Percentiles rank a stretch among this genome's conserved stretches.
phyloP scores from a whole-genome alignment of 192 early-diverging fungal species.

The Chytriomyces sp. region DNA sequence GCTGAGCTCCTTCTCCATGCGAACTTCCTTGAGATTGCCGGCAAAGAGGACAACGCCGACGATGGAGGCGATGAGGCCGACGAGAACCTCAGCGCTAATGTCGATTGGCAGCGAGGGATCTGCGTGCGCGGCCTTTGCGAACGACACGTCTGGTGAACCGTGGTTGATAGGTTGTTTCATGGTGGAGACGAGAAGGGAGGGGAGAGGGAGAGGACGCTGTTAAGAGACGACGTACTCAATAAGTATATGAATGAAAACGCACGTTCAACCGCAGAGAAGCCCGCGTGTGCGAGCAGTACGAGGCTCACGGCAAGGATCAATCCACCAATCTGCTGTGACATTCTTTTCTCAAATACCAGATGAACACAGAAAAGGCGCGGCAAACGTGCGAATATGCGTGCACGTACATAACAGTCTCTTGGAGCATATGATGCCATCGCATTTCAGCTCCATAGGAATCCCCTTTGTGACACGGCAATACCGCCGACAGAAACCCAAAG shows the following conservation, averaged over 20 bases:
- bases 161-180: no score
- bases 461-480: not conserved
- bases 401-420: no score
- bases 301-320: not conserved
- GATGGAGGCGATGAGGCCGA: not conserved
- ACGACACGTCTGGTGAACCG: conserved; percentile 16
- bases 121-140: conserved; percentile 11
- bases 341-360: no score
- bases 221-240: no score
- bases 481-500: conserved; percentile 11
- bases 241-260: no score
- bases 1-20: conserved; percentile 11
- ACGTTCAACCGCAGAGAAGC: conserved; percentile 22
- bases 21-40: not conserved
- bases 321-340: conserved; percentile 1
- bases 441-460: conserved; percentile 4
- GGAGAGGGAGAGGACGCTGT: no score
- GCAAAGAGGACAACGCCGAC: conserved; percentile 1
- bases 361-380: no score
- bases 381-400: no score
- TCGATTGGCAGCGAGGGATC: not conserved
- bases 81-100: not conserved
- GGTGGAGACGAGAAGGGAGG: no score
- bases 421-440: no score
- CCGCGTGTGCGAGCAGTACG: conserved; percentile 4